Base-by-base conservation (phyloP, 805 yeast genomes). In the Kuraishia cidri region DNA sequence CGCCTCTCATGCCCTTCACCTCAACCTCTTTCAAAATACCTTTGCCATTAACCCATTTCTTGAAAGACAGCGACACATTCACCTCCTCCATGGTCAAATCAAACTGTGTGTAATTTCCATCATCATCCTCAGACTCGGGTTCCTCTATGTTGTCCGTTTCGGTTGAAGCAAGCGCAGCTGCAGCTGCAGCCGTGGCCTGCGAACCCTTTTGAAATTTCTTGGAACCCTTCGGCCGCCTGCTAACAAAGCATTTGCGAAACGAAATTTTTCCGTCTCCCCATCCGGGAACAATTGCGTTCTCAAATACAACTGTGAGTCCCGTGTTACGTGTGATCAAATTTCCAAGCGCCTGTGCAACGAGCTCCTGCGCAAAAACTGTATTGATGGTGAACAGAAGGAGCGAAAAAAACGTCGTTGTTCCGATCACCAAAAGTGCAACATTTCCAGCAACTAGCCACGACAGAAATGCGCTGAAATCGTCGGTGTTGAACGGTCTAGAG, bases 61-160 rank as follows among this genome's bases (percentile, higher is more conserved):
- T 64, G 43, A 92, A 74, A 9, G 94, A 82, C 12, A 92, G 58
- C 1, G 94, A 77, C 1, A 92, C 72, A 33, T 79, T 78, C 9
- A 88, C 79, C 43, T 81, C 82, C 37, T 90, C 95, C 11, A 92
- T 81, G 0, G 94, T 84, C 25, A 92, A 54, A 54, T 92, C 98
- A 52, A 80, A 92, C 52, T 92, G 98, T 0, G 98, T 90, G 56
- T 88, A 92, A 56, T 92, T 92, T 1, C 97, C 97, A 50, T 87
- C 95, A 45, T 82, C 95, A 35, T 60, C 64, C 14, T 58, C 59
- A 18, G 58, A 67, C 11, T 57, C 64, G 18, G 46, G 45, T 53
- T 17, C 33, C 8, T 18, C 18, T 4, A 19, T 36, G 10, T 18
- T 27, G 23, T 32, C 33, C 6, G 35, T 37, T 4, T 29, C 38